Conservation (phyloP, 2,329 filamentous ascomycete species). For the Calonectria honghensis region DNA sequence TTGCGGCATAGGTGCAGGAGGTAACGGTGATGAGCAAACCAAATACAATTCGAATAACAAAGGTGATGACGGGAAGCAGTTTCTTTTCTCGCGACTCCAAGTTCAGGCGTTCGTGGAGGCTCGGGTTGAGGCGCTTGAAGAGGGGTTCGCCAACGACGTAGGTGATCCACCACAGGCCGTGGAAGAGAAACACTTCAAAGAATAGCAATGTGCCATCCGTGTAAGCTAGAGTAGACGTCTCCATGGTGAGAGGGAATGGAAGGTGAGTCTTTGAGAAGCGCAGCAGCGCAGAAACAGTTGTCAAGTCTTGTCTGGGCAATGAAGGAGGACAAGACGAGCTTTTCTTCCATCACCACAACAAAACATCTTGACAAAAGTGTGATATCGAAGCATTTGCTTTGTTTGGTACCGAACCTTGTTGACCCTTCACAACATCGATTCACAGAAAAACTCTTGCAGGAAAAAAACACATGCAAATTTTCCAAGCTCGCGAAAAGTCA, state of each 20-base stretch:
- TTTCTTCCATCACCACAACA: neutral
- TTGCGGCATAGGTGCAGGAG: slow-evolving; percentile 41
- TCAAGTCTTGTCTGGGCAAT: neutral
- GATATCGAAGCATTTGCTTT: neutral
- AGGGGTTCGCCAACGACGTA: slow-evolving; percentile 40
- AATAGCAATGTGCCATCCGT: slow-evolving; percentile 42
- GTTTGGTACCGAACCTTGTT: slow-evolving; percentile 1
- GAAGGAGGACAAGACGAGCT: neutral
- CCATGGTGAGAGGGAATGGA: slow-evolving; percentile 3
- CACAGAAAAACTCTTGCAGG: neutral
- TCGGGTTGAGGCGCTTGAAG: slow-evolving; percentile 39
- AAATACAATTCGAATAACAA: slow-evolving; percentile 46
- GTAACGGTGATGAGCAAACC: slow-evolving; percentile 37
- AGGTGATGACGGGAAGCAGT: slow-evolving; percentile 45
- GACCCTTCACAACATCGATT: neutral
- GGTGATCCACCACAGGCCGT: slow-evolving; percentile 49
- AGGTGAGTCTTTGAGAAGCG: neutral
- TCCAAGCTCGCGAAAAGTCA: slow-evolving; percentile 8
- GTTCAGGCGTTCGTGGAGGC: slow-evolving; percentile 41
- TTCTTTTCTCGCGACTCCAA: slow-evolving; percentile 39
- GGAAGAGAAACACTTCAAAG: slow-evolving; percentile 44
- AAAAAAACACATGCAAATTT: slow-evolving; percentile 5
- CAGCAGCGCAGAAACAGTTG: neutral
- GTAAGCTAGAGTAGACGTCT: neutral
- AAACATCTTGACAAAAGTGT: neutral